Percentiles rank a stretch among this genome's conserved stretches.
phyloP scores from a whole-genome alignment of 73 alveolate genomes.

The Tetrahymena thermophila region DNA sequence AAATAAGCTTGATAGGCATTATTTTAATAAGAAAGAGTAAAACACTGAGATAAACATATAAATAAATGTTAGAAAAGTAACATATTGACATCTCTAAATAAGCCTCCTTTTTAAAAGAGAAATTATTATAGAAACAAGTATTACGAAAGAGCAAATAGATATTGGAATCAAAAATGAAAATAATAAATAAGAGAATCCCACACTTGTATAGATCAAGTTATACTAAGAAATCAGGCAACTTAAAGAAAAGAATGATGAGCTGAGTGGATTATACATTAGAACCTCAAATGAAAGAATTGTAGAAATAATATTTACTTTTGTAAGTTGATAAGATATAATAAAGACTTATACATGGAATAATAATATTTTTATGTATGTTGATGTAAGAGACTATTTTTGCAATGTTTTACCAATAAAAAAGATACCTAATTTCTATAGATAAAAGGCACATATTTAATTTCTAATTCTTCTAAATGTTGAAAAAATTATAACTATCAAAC shows the following conservation, averaged over 20 bases:
- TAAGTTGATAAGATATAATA: neutral
- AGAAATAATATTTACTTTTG: neutral
- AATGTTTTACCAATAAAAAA: neutral
- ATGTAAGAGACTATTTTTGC: neutral
- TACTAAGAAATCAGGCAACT: neutral
- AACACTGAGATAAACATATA: neutral
- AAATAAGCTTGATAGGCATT: neutral
- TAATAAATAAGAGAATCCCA: neutral
- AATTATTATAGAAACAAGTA: too few relatives aligned
- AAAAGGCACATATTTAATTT: neutral
- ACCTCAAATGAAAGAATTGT: neutral
- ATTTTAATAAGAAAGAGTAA: neutral
- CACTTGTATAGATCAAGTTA: too few relatives aligned
- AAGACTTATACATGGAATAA: neutral
- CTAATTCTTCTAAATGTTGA: neutral
- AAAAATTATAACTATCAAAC: neutral
- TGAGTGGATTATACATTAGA: neutral
- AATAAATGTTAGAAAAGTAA: neutral
- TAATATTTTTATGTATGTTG: neutral
- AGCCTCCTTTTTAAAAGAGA: too few relatives aligned
- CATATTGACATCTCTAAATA: neutral
- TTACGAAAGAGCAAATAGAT: neutral
- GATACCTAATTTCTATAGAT: neutral
- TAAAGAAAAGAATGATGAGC: neutral
- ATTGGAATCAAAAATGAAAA: neutral